Evolutionary conservation across 441 rosid species (phyloP).

Genomic region (Rhodomyrtus psidioides): DNA sequence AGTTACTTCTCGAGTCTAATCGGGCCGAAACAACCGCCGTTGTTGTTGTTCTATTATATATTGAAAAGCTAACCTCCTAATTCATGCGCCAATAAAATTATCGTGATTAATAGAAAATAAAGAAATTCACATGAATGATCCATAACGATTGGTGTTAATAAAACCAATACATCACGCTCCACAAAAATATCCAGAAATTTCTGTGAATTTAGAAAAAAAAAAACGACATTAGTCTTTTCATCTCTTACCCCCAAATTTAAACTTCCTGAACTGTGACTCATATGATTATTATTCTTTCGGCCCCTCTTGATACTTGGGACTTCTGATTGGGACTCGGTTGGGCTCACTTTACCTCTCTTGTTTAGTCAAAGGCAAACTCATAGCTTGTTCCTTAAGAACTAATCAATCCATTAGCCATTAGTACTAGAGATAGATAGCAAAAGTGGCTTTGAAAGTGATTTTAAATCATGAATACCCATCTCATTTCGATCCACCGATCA

Average conservation of each 20-base stretch:
- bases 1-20: neutral
- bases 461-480: neutral
- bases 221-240: neutral
- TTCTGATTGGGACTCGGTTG: neutral
- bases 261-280: neutral
- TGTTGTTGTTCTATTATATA: neutral
- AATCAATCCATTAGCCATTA: neutral
- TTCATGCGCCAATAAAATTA: too few species aligned
- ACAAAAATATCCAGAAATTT: neutral
- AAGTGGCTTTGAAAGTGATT: neutral
- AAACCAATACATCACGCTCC: neutral
- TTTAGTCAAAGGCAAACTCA: neutral
- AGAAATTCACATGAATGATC: neutral
- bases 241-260: neutral
- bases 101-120: neutral
- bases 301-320: neutral
- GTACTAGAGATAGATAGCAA: neutral
- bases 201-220: neutral
- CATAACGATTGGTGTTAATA: neutral
- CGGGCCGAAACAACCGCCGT: accelerated
- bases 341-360: neutral
- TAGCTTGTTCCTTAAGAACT: neutral
- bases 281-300: neutral
- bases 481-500: too few species aligned
- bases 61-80: neutral